phyloP scores from a whole-genome alignment of 1,284 basidiomycete species.

The Microbotryum violaceum region DNA sequence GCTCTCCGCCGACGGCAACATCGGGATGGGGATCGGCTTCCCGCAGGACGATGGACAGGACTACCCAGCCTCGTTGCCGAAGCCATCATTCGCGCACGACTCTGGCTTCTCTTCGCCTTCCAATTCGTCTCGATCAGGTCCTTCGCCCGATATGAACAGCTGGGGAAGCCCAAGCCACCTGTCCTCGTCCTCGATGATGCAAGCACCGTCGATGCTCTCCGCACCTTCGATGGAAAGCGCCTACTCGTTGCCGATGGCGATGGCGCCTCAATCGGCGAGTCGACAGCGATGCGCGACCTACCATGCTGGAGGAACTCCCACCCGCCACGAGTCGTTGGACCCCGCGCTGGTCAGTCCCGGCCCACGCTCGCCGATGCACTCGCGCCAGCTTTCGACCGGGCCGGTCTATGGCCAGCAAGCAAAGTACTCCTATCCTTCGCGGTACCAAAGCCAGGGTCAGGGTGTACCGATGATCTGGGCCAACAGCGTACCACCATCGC shows the following conservation, averaged over 20 bases:
- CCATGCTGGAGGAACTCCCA: neutral
- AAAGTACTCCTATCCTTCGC: slow-evolving; percentile 28
- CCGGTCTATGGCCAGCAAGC: slow-evolving; percentile 10
- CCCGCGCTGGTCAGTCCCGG: slow-evolving; percentile 8
- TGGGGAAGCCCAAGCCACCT: slow-evolving; percentile 7
- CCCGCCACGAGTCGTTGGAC: slow-evolving; percentile 1
- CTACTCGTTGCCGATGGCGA: slow-evolving; percentile 10
- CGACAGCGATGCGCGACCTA: slow-evolving; percentile 21
- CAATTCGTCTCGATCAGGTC: slow-evolving; percentile 27
- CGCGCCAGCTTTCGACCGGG: slow-evolving; percentile 13
- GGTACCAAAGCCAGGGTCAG: slow-evolving; percentile 7
- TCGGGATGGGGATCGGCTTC: slow-evolving; percentile 12
- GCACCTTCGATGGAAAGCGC: slow-evolving; percentile 16
- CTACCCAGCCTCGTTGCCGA: slow-evolving; percentile 7
- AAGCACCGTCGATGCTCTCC: slow-evolving; percentile 7
- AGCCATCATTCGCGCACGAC: slow-evolving; percentile 11
- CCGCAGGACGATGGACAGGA: slow-evolving; percentile 1
- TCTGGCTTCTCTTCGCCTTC: slow-evolving; percentile 29
- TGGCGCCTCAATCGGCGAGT: slow-evolving; percentile 1
- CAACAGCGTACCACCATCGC: slow-evolving; percentile 4
- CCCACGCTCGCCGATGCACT: slow-evolving; percentile 9
- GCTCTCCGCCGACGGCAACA: slow-evolving; percentile 1
- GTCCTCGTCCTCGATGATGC: slow-evolving; percentile 6
- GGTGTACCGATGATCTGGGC: slow-evolving; percentile 1
- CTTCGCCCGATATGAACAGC: slow-evolving; percentile 25